Percentiles rank a stretch among this genome's conserved stretches.
Evolutionary conservation across 345 rosid genomes (phyloP).

Genomic region (Syzygium grande): DNA sequence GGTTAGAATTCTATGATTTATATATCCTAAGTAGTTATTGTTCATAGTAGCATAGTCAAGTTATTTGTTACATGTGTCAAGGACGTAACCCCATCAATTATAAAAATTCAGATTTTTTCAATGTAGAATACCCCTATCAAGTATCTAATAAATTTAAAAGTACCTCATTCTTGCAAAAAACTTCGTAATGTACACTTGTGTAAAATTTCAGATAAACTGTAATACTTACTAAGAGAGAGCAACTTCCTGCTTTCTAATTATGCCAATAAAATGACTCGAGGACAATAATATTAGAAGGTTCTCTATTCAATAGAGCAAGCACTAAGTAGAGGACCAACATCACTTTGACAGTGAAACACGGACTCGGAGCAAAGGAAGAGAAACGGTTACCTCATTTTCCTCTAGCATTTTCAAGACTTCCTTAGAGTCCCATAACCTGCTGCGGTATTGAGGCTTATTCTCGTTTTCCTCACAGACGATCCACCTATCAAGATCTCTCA

Average conservation of each 20-base stretch:
- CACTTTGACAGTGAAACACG: background rate
- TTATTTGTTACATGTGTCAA: background rate
- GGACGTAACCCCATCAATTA: background rate
- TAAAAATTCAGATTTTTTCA: background rate
- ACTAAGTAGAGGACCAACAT: background rate
- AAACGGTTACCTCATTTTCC: background rate
- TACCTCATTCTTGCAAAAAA: background rate
- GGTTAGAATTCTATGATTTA: background rate
- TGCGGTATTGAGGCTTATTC: background rate
- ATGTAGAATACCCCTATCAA: background rate
- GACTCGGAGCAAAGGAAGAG: background rate
- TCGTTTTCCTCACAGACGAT: background rate
- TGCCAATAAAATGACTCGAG: background rate
- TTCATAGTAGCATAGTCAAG: background rate
- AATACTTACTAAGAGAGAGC: background rate
- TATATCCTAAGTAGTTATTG: background rate
- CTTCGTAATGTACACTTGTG: background rate
- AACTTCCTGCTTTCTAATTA: background rate
- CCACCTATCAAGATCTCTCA: slow-evolving; percentile 1
- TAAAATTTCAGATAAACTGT: background rate
- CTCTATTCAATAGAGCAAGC: background rate
- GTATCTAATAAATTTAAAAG: background rate
- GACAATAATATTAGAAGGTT: background rate
- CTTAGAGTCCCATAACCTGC: background rate
- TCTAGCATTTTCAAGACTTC: background rate